phyloP scores from a whole-genome alignment of 345 rosid genomes.

The Theobroma cacao region DNA sequence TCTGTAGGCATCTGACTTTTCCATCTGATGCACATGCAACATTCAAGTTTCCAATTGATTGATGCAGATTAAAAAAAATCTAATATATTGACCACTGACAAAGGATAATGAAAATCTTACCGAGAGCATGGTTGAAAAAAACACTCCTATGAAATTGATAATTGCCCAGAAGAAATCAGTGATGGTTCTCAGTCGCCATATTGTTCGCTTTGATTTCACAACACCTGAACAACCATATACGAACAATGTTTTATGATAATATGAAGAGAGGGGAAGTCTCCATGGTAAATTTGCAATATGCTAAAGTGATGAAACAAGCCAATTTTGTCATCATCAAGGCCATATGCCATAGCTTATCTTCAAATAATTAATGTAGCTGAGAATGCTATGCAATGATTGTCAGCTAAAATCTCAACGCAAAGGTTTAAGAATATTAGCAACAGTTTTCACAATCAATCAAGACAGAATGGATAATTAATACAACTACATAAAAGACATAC shows the following conservation, averaged over 20 bases:
- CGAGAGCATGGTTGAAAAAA: conserved; percentile 72
- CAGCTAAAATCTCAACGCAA: neutral
- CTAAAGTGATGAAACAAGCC: neutral
- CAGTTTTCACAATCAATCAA: neutral
- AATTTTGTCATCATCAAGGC: neutral
- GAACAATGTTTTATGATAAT: neutral
- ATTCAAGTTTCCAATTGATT: neutral
- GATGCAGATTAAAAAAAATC: neutral
- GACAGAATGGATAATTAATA: neutral
- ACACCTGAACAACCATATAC: neutral
- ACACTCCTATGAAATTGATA: conserved; percentile 52
- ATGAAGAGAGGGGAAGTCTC: neutral
- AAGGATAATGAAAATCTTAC: conserved; percentile 28
- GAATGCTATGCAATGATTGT: neutral
- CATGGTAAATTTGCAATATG: neutral
- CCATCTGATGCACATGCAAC: conserved; percentile 53
- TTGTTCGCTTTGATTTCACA: conserved; percentile 40
- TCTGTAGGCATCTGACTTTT: conserved; percentile 67
- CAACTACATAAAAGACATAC: no score
- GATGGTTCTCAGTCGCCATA: conserved; percentile 67
- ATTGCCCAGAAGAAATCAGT: conserved; percentile 74
- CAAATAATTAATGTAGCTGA: neutral
- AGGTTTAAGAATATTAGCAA: neutral
- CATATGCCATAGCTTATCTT: neutral
- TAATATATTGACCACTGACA: neutral